Conservation (phyloP, 345 rosid species). For the Salix brachista region DNA sequence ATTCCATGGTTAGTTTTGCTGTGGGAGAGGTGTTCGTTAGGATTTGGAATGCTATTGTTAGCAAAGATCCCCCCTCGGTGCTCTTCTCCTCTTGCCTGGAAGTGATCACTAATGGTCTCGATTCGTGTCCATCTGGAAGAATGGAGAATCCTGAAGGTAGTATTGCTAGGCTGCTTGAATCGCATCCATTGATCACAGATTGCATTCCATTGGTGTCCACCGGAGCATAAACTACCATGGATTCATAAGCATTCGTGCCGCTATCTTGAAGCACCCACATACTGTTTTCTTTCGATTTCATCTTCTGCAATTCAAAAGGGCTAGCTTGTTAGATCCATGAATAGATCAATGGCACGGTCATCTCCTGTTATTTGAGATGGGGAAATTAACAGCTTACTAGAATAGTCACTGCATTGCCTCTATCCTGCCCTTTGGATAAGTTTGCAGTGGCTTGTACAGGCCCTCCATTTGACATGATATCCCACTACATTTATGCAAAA, state of each 20-base stretch:
- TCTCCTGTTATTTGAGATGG: not conserved
- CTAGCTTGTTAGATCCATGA: not conserved
- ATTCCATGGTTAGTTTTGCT: constrained; percentile 63
- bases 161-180: constrained; percentile 74
- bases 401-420: constrained; percentile 85
- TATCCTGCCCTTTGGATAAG: constrained; percentile 85
- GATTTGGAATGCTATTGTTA: constrained; percentile 79
- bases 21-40: constrained; percentile 62
- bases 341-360: not conserved
- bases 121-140: constrained; percentile 82
- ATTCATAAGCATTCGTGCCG: constrained; percentile 81
- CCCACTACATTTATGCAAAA: constrained; percentile 59
- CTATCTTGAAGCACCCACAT: constrained; percentile 85
- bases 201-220: constrained; percentile 79
- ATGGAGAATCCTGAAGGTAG: constrained; percentile 94
- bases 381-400: constrained; percentile 39
- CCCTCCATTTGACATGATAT: constrained; percentile 65
- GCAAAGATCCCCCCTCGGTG: constrained; percentile 79
- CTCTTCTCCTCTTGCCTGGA: constrained; percentile 75
- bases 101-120: constrained; percentile 80
- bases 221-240: constrained; percentile 72
- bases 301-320: constrained; percentile 40
- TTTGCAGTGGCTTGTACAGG: constrained; percentile 69
- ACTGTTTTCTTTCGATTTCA: constrained; percentile 66
- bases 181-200: constrained; percentile 80